Evolutionary conservation across 441 rosid genomes (phyloP).

Genomic region (Pelargonium myrrhifolium): DNA sequence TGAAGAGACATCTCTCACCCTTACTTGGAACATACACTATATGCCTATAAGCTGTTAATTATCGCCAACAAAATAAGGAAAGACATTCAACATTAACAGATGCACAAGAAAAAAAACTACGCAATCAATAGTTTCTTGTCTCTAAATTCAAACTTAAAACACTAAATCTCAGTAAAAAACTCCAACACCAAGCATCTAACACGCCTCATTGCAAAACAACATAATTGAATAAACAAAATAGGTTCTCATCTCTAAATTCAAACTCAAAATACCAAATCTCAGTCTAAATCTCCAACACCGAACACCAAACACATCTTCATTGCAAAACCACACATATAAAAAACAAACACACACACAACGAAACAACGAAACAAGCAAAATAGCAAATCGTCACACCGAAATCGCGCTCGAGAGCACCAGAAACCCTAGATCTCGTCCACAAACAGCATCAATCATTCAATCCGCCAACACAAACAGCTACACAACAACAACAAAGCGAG

Average conservation of each 20-base stretch:
- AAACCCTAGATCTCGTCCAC: constrained; percentile 7
- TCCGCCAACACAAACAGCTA: not conserved
- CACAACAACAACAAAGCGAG: not conserved
- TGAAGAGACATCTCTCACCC: not conserved
- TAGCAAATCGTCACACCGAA: not conserved
- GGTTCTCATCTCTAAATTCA: not conserved
- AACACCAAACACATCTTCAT: not conserved
- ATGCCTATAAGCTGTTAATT: not conserved
- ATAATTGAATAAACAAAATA: too few relatives aligned
- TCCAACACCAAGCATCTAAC: not conserved
- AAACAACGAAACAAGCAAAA: not conserved
- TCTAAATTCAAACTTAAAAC: not conserved
- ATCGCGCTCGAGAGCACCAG: not conserved
- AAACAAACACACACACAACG: not conserved
- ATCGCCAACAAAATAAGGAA: not conserved
- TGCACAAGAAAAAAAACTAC: not conserved
- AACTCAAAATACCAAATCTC: not conserved
- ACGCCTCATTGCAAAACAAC: too few relatives aligned
- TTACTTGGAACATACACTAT: not conserved
- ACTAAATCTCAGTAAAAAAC: not conserved
- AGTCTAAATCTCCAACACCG: not conserved
- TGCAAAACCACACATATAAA: not conserved
- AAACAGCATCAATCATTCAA: too few relatives aligned
- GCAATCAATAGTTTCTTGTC: not conserved
- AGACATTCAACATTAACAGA: not conserved